Percentiles rank a stretch among this genome's conserved stretches.
Evolutionary conservation across 2,329 filamentous ascomycete genomes (phyloP).

Genomic region (Pseudogymnoascus sp.): DNA sequence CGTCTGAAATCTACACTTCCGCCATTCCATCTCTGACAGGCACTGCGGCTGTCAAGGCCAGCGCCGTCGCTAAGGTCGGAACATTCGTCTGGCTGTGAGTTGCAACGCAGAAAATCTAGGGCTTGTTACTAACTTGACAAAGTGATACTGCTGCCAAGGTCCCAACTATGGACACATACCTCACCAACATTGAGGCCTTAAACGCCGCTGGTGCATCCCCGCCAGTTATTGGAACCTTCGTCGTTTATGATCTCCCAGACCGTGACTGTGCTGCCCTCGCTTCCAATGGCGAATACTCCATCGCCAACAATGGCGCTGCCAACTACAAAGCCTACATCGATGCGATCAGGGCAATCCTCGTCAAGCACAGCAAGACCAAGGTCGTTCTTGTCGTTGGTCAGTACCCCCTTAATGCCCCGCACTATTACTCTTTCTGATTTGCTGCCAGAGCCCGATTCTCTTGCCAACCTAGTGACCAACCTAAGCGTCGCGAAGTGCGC

Average conservation of each 20-base stretch:
- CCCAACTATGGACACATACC: slow-evolving; percentile 39
- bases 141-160: slow-evolving; percentile 43
- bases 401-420: slow-evolving; percentile 8
- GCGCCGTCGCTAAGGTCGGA: slow-evolving; percentile 42
- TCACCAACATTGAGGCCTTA: slow-evolving; percentile 39
- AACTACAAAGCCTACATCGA: slow-evolving; percentile 50
- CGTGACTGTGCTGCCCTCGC: slow-evolving; percentile 57
- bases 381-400: slow-evolving; percentile 42
- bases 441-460: slow-evolving; percentile 48
- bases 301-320: slow-evolving; percentile 41
- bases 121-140: slow-evolving; percentile 12
- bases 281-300: slow-evolving; percentile 54
- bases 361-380: slow-evolving; percentile 45
- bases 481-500: slow-evolving; percentile 46
- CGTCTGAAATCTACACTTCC: slow-evolving; percentile 43
- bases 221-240: slow-evolving; percentile 43
- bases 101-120: background rate
- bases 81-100: slow-evolving; percentile 47
- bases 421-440: slow-evolving; percentile 3
- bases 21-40: slow-evolving; percentile 57
- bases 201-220: slow-evolving; percentile 42
- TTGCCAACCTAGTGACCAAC: slow-evolving; percentile 59
- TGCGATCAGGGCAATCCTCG: slow-evolving; percentile 45
- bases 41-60: slow-evolving; percentile 42
- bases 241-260: slow-evolving; percentile 58